Percentiles rank a stretch among this genome's conserved stretches.
phyloP scores from a whole-genome alignment of 176 grass and related monocot species.

The Eleusine indica region DNA sequence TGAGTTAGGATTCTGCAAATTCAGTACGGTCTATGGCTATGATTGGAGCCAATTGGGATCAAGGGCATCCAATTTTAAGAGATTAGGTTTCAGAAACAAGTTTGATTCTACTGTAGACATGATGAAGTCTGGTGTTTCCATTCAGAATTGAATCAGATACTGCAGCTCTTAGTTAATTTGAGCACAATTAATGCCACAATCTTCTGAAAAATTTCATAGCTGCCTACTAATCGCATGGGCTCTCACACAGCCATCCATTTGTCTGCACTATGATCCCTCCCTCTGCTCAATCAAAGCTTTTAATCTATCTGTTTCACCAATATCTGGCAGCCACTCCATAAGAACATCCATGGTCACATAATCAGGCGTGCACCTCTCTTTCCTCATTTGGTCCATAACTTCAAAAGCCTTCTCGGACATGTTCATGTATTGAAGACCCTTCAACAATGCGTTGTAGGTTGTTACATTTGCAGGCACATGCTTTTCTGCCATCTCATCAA shows the following conservation, averaged over 20 bases:
- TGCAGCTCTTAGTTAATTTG: neutral
- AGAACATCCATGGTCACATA: conserved; percentile 74
- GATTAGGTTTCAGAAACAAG: conserved; percentile 20
- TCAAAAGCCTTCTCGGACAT: conserved; percentile 65
- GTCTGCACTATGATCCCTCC: conserved; percentile 11
- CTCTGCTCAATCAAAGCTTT: conserved; percentile 51
- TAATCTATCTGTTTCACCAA: conserved; percentile 67
- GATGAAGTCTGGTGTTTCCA: neutral
- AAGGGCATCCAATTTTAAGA: neutral
- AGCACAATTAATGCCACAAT: conserved; percentile 1
- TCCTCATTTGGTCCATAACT: conserved; percentile 70
- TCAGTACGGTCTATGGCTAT: neutral
- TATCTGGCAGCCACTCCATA: conserved; percentile 64
- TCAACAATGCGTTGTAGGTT: conserved; percentile 74
- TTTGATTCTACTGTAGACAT: neutral
- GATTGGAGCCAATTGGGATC: neutral
- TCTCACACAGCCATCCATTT: conserved; percentile 1
- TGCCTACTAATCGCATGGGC: neutral
- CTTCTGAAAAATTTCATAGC: neutral
- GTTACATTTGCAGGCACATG: conserved; percentile 49
- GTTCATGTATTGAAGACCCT: conserved; percentile 52
- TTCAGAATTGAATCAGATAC: neutral
- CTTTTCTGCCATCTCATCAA: conserved; percentile 66
- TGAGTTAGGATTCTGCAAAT: neutral
- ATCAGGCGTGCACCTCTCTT: conserved; percentile 68